Percentiles rank a stretch among this genome's conserved stretches.
Evolutionary conservation across 2,329 filamentous ascomycete genomes (phyloP).

Genomic region (Cytospora leucostoma): DNA sequence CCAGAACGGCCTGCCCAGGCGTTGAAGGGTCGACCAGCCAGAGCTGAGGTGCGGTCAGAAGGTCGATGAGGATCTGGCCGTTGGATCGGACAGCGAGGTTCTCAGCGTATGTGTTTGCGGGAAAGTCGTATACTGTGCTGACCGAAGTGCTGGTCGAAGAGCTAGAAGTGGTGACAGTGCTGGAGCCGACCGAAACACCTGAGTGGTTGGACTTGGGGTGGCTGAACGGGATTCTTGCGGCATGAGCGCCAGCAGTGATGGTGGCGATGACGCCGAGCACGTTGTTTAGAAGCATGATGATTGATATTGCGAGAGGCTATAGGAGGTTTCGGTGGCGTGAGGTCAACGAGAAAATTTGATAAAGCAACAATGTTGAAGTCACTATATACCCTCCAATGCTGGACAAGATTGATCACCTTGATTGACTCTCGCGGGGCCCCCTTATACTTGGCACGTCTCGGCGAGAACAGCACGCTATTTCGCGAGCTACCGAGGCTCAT

Average conservation of each 20-base stretch:
- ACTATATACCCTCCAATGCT: background rate
- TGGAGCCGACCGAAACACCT: background rate
- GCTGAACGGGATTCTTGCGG: no score
- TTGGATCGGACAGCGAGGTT: constrained; percentile 42
- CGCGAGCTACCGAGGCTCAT: background rate
- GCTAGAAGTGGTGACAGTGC: background rate
- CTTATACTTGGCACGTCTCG: background rate
- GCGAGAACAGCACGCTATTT: background rate
- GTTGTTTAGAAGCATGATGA: background rate
- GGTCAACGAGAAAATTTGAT: background rate
- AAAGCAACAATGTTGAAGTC: background rate
- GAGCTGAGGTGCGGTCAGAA: constrained; percentile 37
- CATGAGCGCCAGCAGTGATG: background rate
- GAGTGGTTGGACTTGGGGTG: no score
- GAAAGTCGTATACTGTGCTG: constrained; percentile 22
- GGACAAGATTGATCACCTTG: background rate
- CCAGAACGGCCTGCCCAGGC: constrained; percentile 30
- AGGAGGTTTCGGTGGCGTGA: background rate
- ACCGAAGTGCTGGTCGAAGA: background rate
- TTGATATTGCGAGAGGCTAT: background rate
- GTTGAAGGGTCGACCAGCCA: constrained; percentile 37
- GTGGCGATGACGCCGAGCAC: background rate
- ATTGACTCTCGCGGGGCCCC: background rate
- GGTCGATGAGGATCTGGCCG: constrained; percentile 39
- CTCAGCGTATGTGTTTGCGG: constrained; percentile 32